Base-by-base conservation (phyloP, 768 basidiomycete species). In the Trametopsis cervina region DNA sequence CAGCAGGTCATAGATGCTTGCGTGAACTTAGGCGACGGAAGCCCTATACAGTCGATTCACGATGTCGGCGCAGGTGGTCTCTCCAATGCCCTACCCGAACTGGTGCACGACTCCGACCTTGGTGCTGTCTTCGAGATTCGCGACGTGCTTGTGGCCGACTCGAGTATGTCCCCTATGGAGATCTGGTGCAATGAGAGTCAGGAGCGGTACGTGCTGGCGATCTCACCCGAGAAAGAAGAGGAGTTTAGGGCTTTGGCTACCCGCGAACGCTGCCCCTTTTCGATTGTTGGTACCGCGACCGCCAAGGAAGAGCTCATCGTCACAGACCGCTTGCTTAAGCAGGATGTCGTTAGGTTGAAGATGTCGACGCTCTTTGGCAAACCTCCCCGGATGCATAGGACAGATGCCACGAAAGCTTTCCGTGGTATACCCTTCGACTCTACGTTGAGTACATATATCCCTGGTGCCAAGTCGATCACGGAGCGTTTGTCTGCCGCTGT, bases 151-250 rank as follows among this genome's bases (percentile, higher is more conserved):
- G 82, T 96, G 35, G 95, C 91, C 23, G 96, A 98, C 63, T 74
- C 77, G 20, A 85, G 87, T 33, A 90, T 99, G 89, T 93, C 90
- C 3, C 96, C 96, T 0, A 97, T 99, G 95, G 95, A 98, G 69
- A 97, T 98, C 42, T 99, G 96, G 96, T 98, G 96, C 63, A 99
- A 99, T 67, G 96, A 99, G 68, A 87, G 84, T 54, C 96, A 98
- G 70, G 96, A 98, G 60, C 83, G 96, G 33, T 99, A 98, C 62
- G 96, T 98, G 23, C 76, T 98, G 24, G 96, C 96, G 7, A 77
- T 99, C 51, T 78, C 80, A 0, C 78, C 80, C 2, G 74, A 77
- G 15, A 77, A 76, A 49, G 70, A 81, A 18, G 64, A 67, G 2
- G 64, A 68, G 4, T 98, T 99, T 66, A 81, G 82, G 57, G 67